These are phyloP conservation scores for Diaporthe sp. DNA, from an alignment of 2,329 filamentous ascomycete species.

Conservation along the genomic window DNA sequence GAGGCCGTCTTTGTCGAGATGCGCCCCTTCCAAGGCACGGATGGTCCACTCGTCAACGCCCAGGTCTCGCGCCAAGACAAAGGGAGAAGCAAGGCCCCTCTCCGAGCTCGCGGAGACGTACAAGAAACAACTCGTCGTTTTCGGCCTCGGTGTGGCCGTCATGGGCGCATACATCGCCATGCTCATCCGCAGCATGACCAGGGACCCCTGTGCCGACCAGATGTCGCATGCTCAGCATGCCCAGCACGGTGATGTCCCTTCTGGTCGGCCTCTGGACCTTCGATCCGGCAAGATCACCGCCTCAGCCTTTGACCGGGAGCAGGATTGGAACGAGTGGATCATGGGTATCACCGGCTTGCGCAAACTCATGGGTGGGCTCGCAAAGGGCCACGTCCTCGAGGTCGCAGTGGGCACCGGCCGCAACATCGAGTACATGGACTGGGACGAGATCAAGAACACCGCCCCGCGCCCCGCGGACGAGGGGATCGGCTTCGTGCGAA, in stretches of 20 bases:
- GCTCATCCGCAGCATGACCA: slow-evolving; percentile 54
- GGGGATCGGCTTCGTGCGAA: slow-evolving; percentile 41
- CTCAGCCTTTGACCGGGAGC: slow-evolving; percentile 69
- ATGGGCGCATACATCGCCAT: slow-evolving; percentile 63
- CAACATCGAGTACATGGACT: slow-evolving; percentile 72
- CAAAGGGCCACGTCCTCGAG: slow-evolving; percentile 71
- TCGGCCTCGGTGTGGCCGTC: slow-evolving; percentile 59
- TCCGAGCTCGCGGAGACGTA: slow-evolving; percentile 51
- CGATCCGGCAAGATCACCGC: slow-evolving; percentile 59
- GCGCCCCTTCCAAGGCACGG: neutral
- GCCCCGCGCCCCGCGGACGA: slow-evolving; percentile 42
- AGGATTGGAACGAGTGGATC: slow-evolving; percentile 69
- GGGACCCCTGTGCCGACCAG: slow-evolving; percentile 44
- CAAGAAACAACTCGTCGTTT: slow-evolving; percentile 61
- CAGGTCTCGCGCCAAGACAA: slow-evolving; percentile 11
- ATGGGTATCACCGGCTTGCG: slow-evolving; percentile 69
- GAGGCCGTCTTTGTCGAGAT: neutral
- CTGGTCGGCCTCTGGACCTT: slow-evolving; percentile 63
- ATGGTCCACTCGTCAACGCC: neutral
- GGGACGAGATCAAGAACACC: slow-evolving; percentile 57
- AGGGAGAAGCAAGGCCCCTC: slow-evolving; percentile 38
- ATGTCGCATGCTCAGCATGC: slow-evolving; percentile 41
- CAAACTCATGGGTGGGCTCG: slow-evolving; percentile 60
- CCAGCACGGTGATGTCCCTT: slow-evolving; percentile 53
- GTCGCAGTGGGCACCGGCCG: slow-evolving; percentile 74